Evolutionary conservation across 2,329 filamentous ascomycete species (phyloP).

Genomic region (Fusarium armeniacum): DNA sequence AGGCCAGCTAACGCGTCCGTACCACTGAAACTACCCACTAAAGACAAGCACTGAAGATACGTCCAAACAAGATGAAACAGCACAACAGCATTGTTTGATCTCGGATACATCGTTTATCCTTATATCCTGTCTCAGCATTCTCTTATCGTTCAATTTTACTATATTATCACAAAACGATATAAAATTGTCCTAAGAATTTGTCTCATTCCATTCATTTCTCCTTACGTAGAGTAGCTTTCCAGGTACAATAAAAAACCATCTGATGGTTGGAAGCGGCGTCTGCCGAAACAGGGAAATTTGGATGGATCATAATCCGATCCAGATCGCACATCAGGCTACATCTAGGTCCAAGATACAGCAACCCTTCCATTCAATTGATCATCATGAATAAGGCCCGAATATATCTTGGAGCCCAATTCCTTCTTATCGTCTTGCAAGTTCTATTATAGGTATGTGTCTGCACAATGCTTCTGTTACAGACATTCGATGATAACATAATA

Average conservation of each 20-base stretch:
- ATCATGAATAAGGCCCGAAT: constrained; percentile 27
- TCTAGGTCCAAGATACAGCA: constrained; percentile 10
- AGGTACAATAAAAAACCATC: constrained; percentile 24
- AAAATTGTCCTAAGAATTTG: neutral
- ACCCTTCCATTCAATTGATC: neutral
- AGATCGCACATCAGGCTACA: constrained; percentile 31
- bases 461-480: neutral
- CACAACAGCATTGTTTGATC: neutral
- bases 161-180: neutral
- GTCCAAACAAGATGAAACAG: neutral
- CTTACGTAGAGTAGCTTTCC: constrained; percentile 2
- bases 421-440: neutral
- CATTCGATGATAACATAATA: neutral
- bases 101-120: neutral
- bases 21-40: neutral
- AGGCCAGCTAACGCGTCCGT: neutral
- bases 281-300: constrained; percentile 12
- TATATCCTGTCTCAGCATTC: neutral
- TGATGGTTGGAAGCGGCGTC: constrained; percentile 8
- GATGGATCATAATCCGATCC: constrained; percentile 28
- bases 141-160: neutral
- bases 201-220: neutral
- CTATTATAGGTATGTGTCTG: neutral
- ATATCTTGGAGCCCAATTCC: neutral
- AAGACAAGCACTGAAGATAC: neutral